Evolutionary conservation across 805 yeast genomes (phyloP), one percentile per base, ranked within the genome.

Genomic region (Debaryomyces tyrocola): DNA sequence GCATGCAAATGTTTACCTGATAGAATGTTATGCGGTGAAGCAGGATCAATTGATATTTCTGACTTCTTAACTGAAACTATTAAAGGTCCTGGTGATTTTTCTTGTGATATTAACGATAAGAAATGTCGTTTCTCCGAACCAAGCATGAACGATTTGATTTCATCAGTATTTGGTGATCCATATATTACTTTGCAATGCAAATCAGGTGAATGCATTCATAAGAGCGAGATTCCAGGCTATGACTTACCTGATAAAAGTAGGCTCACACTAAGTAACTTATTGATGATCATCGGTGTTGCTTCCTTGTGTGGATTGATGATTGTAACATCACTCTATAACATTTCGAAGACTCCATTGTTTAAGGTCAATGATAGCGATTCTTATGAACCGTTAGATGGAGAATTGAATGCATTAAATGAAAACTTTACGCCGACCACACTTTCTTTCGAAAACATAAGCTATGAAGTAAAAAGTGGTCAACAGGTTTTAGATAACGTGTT

Each of bases 101-200:
- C 82, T 3, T 94, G 99, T 69, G 88, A 90, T 62, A 63, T 87
- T 18, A 63, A 68, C 5, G 63, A 77, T 12, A 79, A 75, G 36
- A 67, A 74, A 39, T 94, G 99, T 69, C 74, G 74, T 40, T 94
- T 94, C 59, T 84, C 92, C 2, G 99, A 94, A 62, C 98, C 99
- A 38, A 84, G 94, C 45, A 92, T 94, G 97, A 88, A 94, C 67
- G 95, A 88, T 53, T 76, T 94, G 58, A 94, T 94, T 47, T 75
- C 82, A 48, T 83, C 89, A 6, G 96, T 94, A 2, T 94, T 94
- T 69, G 99, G 99, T n/a, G 99, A 94, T 62, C 88, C 92, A 1
- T 78, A 82, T 54, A 94, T 94, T 59, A 85, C 91, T 1, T 71
- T 94, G 45, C 75, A 79, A 38, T 94, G 99, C 68, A 68, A 71